Evolutionary conservation across 176 grass and related monocot species (phyloP).

Genomic region (Thalia dealbata): DNA sequence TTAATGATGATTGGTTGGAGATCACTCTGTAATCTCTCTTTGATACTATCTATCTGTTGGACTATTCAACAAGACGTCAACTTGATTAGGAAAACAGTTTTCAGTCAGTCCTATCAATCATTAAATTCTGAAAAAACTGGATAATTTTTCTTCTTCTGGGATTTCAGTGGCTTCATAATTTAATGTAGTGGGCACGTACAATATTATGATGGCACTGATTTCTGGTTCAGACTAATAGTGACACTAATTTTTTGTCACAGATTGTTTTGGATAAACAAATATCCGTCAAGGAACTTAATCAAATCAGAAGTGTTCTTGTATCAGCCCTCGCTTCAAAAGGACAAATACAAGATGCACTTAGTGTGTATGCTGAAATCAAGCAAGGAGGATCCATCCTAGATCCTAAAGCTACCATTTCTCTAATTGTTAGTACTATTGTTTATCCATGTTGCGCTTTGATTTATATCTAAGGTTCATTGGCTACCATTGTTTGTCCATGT

Average conservation of each 20-base stretch:
- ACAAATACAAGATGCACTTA: conserved; percentile 50
- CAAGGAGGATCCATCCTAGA: conserved; percentile 47
- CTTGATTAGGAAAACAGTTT: too few species aligned
- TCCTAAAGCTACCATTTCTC: conserved; percentile 44
- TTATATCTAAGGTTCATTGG: neutral
- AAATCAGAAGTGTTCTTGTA: conserved; percentile 58
- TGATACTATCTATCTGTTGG: too few species aligned
- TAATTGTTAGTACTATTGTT: conserved; percentile 54
- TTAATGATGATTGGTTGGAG: too few species aligned
- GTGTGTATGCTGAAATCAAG: conserved; percentile 63
- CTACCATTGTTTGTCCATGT: neutral
- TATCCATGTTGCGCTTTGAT: too few species aligned
- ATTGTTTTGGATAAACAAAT: conserved; percentile 57
- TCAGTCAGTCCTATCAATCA: too few species aligned
- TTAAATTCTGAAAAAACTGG: too few species aligned
- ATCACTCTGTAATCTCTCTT: too few species aligned
- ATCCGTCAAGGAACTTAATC: conserved; percentile 34
- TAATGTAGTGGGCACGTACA: too few species aligned
- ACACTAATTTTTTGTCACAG: conserved; percentile 27
- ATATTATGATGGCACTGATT: neutral
- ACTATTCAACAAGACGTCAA: too few species aligned
- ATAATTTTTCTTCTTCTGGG: too few species aligned
- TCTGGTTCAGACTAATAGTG: neutral
- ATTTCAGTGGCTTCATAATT: too few species aligned
- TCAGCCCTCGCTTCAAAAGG: conserved; percentile 67